A percentile compares a stretch with the other conserved stretches of the same genome.
phyloP scores from a whole-genome alignment of 306 rosid genomes.

The Urtica urens region DNA sequence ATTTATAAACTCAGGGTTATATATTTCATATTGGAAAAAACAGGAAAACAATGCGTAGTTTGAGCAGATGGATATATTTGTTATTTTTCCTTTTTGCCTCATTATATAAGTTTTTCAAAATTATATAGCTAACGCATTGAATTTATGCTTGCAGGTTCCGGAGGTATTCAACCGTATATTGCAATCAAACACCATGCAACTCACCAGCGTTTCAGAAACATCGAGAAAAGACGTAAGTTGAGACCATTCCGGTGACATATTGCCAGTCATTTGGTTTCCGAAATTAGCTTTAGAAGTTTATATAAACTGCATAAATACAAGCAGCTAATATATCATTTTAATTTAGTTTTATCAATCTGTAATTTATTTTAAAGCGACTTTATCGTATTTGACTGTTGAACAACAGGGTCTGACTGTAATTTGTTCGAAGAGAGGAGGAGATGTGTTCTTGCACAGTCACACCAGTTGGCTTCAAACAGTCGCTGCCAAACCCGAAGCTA shows the following conservation, averaged over 20 bases:
- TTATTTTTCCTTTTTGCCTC: neutral
- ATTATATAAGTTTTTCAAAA: neutral
- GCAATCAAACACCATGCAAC: conserved; percentile 74
- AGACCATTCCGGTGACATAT: conserved; percentile 4
- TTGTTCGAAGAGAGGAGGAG: conserved; percentile 85
- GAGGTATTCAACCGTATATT: conserved; percentile 75
- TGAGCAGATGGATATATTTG: too few species aligned
- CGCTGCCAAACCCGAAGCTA: conserved; percentile 67
- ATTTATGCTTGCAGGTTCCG: conserved; percentile 49
- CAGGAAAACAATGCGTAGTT: too few species aligned
- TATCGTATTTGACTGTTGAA: too few species aligned
- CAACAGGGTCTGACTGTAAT: conserved; percentile 68
- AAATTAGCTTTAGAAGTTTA: too few species aligned
- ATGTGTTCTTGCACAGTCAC: conserved; percentile 53
- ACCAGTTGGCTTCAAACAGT: conserved; percentile 88
- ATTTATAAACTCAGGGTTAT: too few species aligned
- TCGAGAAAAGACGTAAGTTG: conserved; percentile 93
- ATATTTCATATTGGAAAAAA: too few species aligned
- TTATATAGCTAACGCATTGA: conserved; percentile 4
- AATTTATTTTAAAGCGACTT: conserved; percentile 1
- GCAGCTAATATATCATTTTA: too few species aligned
- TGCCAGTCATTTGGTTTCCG: conserved; percentile 11
- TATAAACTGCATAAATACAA: too few species aligned
- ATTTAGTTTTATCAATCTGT: too few species aligned
- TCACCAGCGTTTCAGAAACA: conserved; percentile 70